Evolutionary conservation across 176 grass and related monocot species (phyloP), one percentile per base, ranked within the genome.

Genomic region (Musa itinerans): DNA sequence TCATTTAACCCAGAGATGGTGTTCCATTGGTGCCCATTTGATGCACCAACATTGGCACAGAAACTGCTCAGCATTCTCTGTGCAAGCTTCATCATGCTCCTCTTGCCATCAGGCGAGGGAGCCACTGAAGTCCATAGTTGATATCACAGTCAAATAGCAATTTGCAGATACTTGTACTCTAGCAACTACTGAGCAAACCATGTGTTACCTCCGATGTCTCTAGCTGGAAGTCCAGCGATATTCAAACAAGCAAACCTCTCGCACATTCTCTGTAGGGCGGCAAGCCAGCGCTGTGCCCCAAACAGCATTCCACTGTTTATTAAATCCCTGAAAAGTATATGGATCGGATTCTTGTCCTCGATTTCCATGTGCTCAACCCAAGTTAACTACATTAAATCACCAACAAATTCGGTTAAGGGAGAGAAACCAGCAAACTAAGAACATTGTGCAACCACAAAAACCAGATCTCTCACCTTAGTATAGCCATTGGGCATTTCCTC

Each of bases 361-460:
- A 96, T 78, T 81, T 92, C 93, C 85, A 90, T 80, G 79, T 96
- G 93, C 65, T 96, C 90, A 0, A 97, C 85, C 93, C 93, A 97
- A 53, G 85, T 97, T 56, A 97, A 74, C 93, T 96, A 71, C 74
- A 80, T 2, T 6, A 10, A 20, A 64, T 67, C 65, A 67, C 8
- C 65, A 34, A 67, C 13, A 15, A 14, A n/a, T 67, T 67, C 65
- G 43, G 1, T 34, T 34, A 67, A 29, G 65, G 2, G 13, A 26
- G 4, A 4, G 24, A 14, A 66, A 66, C 4, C 34, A 43, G 34
- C 34, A 43, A 43, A 43, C 34, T 43, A 43, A 6, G 34, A 43
- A 43, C 34, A 43, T 43, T 43, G 34, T 14, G 24, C 2, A 14
- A 34, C 15, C 26, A 34, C 11, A 29, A 67, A 66, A 19, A 14